A percentile compares a stretch with the other conserved stretches of the same genome.
Evolutionary conservation across 768 basidiomycete genomes (phyloP).

Genomic region (Lactarius evosmus): DNA sequence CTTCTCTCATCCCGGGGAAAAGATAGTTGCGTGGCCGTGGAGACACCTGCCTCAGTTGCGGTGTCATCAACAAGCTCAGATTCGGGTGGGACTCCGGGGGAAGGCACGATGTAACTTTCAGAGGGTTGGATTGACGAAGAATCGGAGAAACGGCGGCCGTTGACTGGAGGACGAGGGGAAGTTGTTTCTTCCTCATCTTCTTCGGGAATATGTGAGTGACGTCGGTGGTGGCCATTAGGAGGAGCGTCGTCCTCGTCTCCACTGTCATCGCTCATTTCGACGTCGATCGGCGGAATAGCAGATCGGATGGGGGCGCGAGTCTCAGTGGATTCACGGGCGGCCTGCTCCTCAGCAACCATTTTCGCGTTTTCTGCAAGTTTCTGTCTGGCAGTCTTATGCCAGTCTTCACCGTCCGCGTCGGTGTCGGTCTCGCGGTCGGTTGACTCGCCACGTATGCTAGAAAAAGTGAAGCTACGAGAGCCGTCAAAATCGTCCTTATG

Average conservation of each 20-base stretch:
- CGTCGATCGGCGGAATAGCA: conserved; percentile 61
- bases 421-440: conserved; percentile 50
- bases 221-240: neutral
- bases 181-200: conserved; percentile 58
- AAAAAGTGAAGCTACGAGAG: conserved; percentile 72
- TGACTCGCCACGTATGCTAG: conserved; percentile 54
- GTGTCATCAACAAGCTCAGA: conserved; percentile 3
- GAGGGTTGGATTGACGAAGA: conserved; percentile 32
- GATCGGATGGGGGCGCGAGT: conserved; percentile 34
- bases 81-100: conserved; percentile 22
- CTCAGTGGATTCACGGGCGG: conserved; percentile 45
- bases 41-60: conserved; percentile 28
- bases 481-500: conserved; percentile 52
- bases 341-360: conserved; percentile 56
- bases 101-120: conserved; percentile 36
- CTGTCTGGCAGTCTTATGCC: conserved; percentile 62
- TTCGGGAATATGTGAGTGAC: conserved; percentile 62
- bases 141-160: neutral
- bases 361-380: conserved; percentile 71
- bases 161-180: neutral
- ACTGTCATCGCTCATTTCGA: conserved; percentile 78
- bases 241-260: conserved; percentile 56
- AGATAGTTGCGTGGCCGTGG: conserved; percentile 33
- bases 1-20: conserved; percentile 28
- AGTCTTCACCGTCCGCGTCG: conserved; percentile 50